Conservation (phyloP, 129 eudicot species). For the Artemisia argyi region DNA sequence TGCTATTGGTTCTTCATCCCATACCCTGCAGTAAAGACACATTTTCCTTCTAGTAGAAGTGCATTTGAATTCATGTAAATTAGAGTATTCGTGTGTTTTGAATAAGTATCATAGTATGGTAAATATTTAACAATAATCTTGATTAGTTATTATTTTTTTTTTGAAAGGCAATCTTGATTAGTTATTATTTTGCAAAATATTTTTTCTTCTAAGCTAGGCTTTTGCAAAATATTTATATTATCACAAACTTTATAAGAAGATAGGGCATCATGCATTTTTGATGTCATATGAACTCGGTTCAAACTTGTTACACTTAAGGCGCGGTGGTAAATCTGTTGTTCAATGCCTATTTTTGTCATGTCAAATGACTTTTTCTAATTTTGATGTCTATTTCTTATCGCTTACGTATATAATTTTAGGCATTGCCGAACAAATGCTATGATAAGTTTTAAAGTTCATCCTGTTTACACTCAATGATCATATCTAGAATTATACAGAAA, state of each 20-base stretch:
- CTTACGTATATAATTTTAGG: neutral
- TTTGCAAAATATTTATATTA: no score
- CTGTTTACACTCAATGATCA: conserved; percentile 9
- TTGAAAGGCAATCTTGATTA: no score
- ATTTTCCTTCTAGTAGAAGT: neutral
- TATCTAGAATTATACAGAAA: neutral
- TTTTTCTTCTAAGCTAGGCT: no score
- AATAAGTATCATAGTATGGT: no score
- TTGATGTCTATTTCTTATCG: neutral
- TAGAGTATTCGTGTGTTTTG: neutral
- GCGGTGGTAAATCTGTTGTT: neutral
- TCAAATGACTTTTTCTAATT: neutral
- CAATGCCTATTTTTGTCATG: conserved; percentile 11
- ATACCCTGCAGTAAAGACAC: conserved; percentile 7
- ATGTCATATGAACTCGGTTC: no score
- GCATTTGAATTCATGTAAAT: neutral
- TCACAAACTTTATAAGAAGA: no score
- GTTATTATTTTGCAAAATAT: no score
- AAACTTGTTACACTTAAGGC: no score
- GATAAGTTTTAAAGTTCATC: neutral
- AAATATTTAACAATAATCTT: neutral
- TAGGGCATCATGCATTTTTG: no score
- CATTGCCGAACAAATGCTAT: neutral
- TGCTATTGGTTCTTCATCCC: conserved; percentile 25
- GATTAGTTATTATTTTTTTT: neutral